Base-by-base conservation (phyloP, 805 yeast species). In the Nakazawaea wyomingensis region DNA sequence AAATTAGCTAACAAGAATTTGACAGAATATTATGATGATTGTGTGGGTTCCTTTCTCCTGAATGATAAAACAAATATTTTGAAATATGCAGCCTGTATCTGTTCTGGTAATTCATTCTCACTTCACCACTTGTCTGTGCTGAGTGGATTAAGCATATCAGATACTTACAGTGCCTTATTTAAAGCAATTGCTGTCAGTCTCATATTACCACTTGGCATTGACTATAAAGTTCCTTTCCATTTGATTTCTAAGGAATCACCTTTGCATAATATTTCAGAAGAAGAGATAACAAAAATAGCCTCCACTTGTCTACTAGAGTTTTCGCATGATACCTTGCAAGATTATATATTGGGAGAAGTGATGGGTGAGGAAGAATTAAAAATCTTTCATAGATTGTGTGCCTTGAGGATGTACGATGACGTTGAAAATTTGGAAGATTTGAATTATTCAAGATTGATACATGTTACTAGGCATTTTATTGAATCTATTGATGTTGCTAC, bases 201-300 rank as follows among this genome's bases (percentile, higher is more conserved):
- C 3, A 51, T 75, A 5, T 47, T 50, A 2, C 74, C 78, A 1
- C 53, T 63, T 11, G 64, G 69, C 20, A 55, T 69, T 2, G 66
- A 65, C 47, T 72, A 72, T 51, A 75, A 74, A 48, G 55, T 72
- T 18, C 79, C 80, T 7, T 69, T 72, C 44, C 68, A 68, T 13
- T 53, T 60, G 7, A 47, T 58, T 14, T 50, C 47, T 4, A 47
- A 57, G 7, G 52, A 53, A 6, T 50, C 54, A 32, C 31, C 19
- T 4, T 61, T 66, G 1, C 55, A 60, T 29, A 64, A 60, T 10
- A 38, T 69, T 11, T 45, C 56, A 10, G 61, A 62, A 4, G 39
- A 54, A 1, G 57, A 59, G 20, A 55, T 69, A 5, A 56, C 62
- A 50, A 61, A 60, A 6, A 48, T 74, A 19, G 55, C 75, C 0